phyloP scores from a whole-genome alignment of 495 filamentous ascomycete species.

The Tirmania nivea region DNA sequence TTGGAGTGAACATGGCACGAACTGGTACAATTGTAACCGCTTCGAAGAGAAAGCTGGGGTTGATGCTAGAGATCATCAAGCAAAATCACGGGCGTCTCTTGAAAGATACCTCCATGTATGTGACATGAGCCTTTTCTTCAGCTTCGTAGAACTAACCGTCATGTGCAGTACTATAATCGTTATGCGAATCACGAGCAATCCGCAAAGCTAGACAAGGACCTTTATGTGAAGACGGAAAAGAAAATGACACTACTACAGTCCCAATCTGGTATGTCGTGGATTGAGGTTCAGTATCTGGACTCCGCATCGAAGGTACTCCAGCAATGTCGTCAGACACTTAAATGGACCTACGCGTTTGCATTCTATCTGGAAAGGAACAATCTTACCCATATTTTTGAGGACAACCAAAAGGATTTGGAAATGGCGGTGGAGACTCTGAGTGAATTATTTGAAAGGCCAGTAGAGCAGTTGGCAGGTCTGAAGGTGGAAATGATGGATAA shows the following conservation, averaged over 20 bases:
- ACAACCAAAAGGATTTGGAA: conserved; percentile 95
- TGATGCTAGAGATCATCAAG: conserved; percentile 76
- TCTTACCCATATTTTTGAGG: conserved; percentile 89
- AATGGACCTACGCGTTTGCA: conserved; percentile 98
- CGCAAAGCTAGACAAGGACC: conserved; percentile 87
- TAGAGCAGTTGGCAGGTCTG: conserved; percentile 53
- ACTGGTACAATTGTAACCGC: conserved; percentile 98
- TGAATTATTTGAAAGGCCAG: conserved; percentile 95
- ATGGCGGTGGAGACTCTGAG: conserved; percentile 86
- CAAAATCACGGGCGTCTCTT: conserved; percentile 65
- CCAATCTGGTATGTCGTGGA: conserved; percentile 90
- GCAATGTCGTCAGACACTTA: conserved; percentile 86
- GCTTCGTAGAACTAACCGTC: not conserved
- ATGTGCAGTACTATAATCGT: conserved; percentile 77
- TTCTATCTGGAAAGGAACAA: conserved; percentile 93
- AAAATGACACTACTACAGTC: conserved; percentile 95
- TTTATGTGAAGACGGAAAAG: conserved; percentile 89
- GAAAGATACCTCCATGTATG: conserved; percentile 53
- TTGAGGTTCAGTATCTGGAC: conserved; percentile 91
- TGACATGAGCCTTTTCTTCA: not conserved
- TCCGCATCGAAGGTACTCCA: conserved; percentile 83
- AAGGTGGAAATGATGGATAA: conserved; percentile 98
- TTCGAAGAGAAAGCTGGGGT: conserved; percentile 87
- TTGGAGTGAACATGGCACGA: conserved; percentile 97
- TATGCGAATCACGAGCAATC: conserved; percentile 98